Evolutionary conservation across 1,139 yeast species (phyloP).

Genomic region (Yamadazyma taylorii): DNA sequence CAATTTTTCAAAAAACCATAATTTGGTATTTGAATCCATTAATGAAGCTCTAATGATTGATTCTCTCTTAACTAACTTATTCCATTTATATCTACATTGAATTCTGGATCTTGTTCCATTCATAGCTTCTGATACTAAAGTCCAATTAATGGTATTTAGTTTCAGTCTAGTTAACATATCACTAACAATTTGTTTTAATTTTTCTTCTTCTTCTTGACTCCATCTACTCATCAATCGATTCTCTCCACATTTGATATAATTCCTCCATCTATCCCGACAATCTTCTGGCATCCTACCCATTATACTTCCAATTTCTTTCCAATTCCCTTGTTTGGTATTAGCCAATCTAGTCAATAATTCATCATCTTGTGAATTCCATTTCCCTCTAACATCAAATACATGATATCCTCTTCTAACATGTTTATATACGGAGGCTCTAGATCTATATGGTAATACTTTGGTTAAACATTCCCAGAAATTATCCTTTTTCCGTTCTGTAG

Average conservation of each 20-base stretch:
- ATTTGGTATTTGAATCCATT: slow-evolving; percentile 51
- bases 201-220: slow-evolving; percentile 70
- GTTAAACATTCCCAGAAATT: slow-evolving; percentile 85
- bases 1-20: slow-evolving; percentile 57
- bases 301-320: slow-evolving; percentile 77
- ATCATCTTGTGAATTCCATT: slow-evolving; percentile 86
- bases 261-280: slow-evolving; percentile 94
- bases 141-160: slow-evolving; percentile 70
- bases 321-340: slow-evolving; percentile 69
- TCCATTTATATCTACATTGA: slow-evolving; percentile 95
- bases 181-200: slow-evolving; percentile 55
- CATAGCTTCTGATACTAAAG: slow-evolving; percentile 84
- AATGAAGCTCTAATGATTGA: slow-evolving; percentile 49
- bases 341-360: slow-evolving; percentile 61
- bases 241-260: slow-evolving; percentile 86
- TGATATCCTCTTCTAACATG: slow-evolving; percentile 90
- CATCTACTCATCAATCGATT: slow-evolving; percentile 75
- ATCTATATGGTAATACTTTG: slow-evolving; percentile 75
- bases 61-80: slow-evolving; percentile 66
- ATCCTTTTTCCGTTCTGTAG: slow-evolving; percentile 79
- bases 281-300: slow-evolving; percentile 97
- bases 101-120: slow-evolving; percentile 85
- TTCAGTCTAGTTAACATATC: slow-evolving; percentile 31
- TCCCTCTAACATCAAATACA: slow-evolving; percentile 81
- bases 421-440: slow-evolving; percentile 86